Conservation (phyloP, 2,329 filamentous ascomycete species). For the Nothopassalora personata region DNA sequence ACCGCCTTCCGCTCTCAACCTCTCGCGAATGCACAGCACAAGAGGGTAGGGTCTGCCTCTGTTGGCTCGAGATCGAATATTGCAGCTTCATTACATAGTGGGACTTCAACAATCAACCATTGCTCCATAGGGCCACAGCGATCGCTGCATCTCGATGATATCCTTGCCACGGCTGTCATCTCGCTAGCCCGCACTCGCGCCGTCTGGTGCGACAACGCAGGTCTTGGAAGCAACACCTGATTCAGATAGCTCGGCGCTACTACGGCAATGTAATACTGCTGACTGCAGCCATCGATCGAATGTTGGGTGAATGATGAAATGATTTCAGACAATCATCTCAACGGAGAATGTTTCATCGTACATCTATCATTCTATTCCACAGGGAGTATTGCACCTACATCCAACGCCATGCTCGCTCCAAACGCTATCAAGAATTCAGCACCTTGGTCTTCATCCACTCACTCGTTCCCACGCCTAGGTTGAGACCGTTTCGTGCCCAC, state of each 20-base stretch:
- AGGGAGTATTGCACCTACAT: neutral
- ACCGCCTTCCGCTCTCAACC: too few species aligned
- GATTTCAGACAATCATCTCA: too few species aligned
- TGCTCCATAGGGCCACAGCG: too few species aligned
- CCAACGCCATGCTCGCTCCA: constrained; percentile 17
- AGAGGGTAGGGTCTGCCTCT: too few species aligned
- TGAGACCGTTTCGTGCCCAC: constrained; percentile 83
- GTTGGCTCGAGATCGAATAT: too few species aligned
- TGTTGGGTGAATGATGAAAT: too few species aligned
- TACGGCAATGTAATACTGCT: neutral
- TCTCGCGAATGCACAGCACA: too few species aligned
- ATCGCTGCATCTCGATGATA: too few species aligned
- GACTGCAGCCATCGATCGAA: too few species aligned
- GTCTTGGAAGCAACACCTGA: neutral
- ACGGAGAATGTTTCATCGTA: neutral
- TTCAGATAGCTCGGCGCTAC: neutral
- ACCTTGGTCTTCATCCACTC: constrained; percentile 85
- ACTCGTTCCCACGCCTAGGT: constrained; percentile 73
- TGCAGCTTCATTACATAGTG: too few species aligned
- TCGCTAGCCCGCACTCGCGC: neutral
- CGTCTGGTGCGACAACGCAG: neutral
- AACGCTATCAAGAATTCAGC: constrained; percentile 36
- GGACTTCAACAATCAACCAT: too few species aligned
- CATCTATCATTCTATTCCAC: neutral
- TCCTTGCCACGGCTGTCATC: neutral